Evolutionary conservation across 2,329 filamentous ascomycete species (phyloP).

Genomic region (Aspergillus unguis): DNA sequence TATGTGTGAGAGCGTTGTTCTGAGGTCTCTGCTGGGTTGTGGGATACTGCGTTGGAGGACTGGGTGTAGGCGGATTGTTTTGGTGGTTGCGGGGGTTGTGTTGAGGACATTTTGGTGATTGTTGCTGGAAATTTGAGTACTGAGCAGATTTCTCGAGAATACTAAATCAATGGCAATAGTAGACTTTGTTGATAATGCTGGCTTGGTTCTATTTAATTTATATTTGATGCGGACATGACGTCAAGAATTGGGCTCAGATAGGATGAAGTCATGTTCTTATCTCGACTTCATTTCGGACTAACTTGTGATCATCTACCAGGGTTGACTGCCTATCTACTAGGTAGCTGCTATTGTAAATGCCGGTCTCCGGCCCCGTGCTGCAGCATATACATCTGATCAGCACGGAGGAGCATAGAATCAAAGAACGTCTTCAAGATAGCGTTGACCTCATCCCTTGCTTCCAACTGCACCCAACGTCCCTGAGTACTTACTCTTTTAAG

Average conservation of each 20-base stretch:
- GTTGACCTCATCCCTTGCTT: slow-evolving; percentile 25
- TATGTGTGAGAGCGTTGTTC: slow-evolving; percentile 15
- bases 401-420: neutral
- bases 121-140: neutral
- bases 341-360: too few relatives aligned
- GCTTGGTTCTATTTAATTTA: neutral
- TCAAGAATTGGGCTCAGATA: slow-evolving; percentile 1
- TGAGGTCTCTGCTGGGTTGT: slow-evolving; percentile 24
- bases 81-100: slow-evolving; percentile 31
- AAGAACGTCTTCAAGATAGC: slow-evolving; percentile 18
- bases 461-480: slow-evolving; percentile 28
- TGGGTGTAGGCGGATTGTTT: slow-evolving; percentile 35
- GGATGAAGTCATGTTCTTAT: neutral
- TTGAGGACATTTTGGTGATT: slow-evolving; percentile 20
- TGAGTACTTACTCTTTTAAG: slow-evolving; percentile 16
- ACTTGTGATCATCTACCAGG: too few relatives aligned
- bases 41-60: slow-evolving; percentile 32
- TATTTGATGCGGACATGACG: slow-evolving; percentile 12
- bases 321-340: too few relatives aligned
- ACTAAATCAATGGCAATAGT: neutral
- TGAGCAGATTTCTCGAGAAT: too few relatives aligned
- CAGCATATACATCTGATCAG: too few relatives aligned
- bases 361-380: too few relatives aligned
- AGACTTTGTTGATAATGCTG: neutral
- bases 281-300: too few relatives aligned